phyloP scores from a whole-genome alignment of 768 basidiomycete genomes.

The Kockovaella imperatae region DNA sequence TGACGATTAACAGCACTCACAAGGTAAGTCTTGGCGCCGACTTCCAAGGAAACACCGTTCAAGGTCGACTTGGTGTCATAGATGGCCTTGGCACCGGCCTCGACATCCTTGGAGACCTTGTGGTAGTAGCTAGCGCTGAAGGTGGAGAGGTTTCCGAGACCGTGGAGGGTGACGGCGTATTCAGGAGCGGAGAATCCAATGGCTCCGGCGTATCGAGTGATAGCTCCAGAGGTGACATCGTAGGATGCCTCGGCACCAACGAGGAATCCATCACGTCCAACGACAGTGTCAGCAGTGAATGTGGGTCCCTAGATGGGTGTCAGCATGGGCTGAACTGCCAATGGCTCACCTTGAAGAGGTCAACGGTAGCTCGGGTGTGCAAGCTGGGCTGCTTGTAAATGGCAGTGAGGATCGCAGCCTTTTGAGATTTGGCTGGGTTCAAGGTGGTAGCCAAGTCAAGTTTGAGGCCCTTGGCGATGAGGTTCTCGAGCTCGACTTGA shows the following conservation, averaged over 20 bases:
- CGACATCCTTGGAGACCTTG: conserved; percentile 46
- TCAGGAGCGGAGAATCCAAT: conserved; percentile 93
- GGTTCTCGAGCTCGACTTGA: conserved; percentile 90
- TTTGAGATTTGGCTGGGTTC: conserved; percentile 74
- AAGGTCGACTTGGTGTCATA: conserved; percentile 89
- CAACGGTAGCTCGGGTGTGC: conserved; percentile 81
- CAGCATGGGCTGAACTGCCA: too few relatives aligned
- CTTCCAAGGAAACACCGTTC: conserved; percentile 79
- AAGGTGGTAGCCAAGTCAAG: conserved; percentile 78
- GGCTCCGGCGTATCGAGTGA: conserved; percentile 86
- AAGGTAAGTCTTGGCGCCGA: conserved; percentile 86
- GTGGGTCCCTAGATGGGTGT: conserved; percentile 99
- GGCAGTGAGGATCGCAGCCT: conserved; percentile 72
- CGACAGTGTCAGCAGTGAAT: conserved; percentile 88
- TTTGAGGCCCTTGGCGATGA: conserved; percentile 95
- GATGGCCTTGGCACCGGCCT: conserved; percentile 56
- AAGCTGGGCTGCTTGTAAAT: conserved; percentile 93
- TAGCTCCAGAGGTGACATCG: conserved; percentile 86
- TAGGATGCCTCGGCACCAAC: conserved; percentile 92
- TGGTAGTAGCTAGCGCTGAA: conserved; percentile 98
- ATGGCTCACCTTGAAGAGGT: conserved; percentile 89
- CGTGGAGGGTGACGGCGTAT: conserved; percentile 79
- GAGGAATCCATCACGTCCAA: conserved; percentile 96
- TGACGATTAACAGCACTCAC: conserved; percentile 21
- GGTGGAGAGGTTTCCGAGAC: conserved; percentile 84